Evolutionary conservation across 179 eudicot genomes (phyloP), one percentile per base, ranked within the genome.

Genomic region (Dionaea muscipula): DNA sequence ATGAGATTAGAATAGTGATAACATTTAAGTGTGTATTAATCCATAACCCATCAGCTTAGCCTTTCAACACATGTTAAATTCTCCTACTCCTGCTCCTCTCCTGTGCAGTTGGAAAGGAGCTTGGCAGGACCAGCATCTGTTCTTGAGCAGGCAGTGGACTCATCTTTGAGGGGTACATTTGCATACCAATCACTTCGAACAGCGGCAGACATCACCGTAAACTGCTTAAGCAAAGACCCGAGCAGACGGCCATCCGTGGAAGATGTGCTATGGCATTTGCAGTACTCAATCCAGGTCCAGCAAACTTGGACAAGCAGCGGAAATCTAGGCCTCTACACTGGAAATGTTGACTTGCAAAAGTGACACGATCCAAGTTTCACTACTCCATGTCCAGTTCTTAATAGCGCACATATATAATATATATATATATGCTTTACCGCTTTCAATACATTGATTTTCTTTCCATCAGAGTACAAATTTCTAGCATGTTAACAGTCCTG

Each of bases 211-310:
- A 81, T 91, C 51, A 68, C 86, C 31, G 21, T 75, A 24, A 91
- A 67, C 60, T 91, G 98, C 57, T 72, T 91, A n/a, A 36, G 47
- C 66, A 71, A 67, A 47, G 91, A 87, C 3, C 67, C 91, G 13
- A 77, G 59, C 38, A 58, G 60, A 19, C 84, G 98, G 11, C 98
- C 98, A 7, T 72, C 84, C 2, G 78, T 84, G 47, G 98, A 87
- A 48, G 98, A 91, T 47, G 94, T 87, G 21, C 78, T 84, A 60
- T 91, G 98, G 98, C 80, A 91, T 57, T 63, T 91, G 80, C 86
- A 91, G 79, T 91, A 91, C 48, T 84, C 98, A 0, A 68, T 81
- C 62, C 95, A 91, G 63, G 88, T 86, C 49, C 98, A 91, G 59
- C 91, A 90, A 71, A 84, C 85, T 15, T 90, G 97, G 95, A 71